Evolutionary conservation across 2,329 filamentous ascomycete species (phyloP).

Genomic region (Westerdykella aurantiaca): DNA sequence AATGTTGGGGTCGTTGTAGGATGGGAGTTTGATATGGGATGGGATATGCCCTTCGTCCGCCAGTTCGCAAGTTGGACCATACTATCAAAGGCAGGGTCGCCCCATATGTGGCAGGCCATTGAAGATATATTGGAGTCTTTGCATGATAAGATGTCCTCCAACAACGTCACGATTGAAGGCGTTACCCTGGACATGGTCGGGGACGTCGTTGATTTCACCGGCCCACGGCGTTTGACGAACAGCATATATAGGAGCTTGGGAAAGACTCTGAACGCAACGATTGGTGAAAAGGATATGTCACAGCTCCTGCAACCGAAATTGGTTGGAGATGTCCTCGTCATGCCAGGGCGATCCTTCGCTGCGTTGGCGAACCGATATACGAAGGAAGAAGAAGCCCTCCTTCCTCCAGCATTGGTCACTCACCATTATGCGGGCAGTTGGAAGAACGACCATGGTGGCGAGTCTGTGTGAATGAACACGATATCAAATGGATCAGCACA

Average conservation of each 20-base stretch:
- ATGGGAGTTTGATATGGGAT: conserved; percentile 35
- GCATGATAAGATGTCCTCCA: conserved; percentile 4
- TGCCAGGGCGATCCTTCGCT: conserved; percentile 15
- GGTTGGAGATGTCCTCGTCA: conserved; percentile 23
- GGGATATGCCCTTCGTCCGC: conserved; percentile 10
- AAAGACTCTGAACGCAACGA: conserved; percentile 6
- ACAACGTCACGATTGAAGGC: conserved; percentile 11
- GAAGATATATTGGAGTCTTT: conserved; percentile 23
- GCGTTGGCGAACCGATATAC: conserved; percentile 12
- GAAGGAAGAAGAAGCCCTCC: conserved; percentile 2
- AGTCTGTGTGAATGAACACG: conserved; percentile 1
- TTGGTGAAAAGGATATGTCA: conserved; percentile 14
- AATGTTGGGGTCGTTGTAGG: conserved; percentile 35
- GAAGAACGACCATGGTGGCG: conserved; percentile 17
- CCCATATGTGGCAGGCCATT: conserved; percentile 23
- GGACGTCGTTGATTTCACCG: conserved; percentile 28
- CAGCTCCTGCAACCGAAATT: conserved; percentile 20
- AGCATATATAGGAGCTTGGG: conserved; percentile 23
- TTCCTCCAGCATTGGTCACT: conserved; percentile 9
- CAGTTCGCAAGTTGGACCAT: conserved; percentile 32
- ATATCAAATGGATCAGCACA: neutral
- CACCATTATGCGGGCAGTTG: conserved; percentile 19
- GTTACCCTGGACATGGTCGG: conserved; percentile 18
- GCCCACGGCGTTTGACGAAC: conserved; percentile 21
- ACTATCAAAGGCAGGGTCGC: conserved; percentile 18